A percentile compares a stretch with the other conserved stretches of the same genome.
These are phyloP conservation scores for Bryum argenteum DNA, from an alignment of 225 moss, liverwort and hornwort species.

Conservation along the genomic window DNA sequence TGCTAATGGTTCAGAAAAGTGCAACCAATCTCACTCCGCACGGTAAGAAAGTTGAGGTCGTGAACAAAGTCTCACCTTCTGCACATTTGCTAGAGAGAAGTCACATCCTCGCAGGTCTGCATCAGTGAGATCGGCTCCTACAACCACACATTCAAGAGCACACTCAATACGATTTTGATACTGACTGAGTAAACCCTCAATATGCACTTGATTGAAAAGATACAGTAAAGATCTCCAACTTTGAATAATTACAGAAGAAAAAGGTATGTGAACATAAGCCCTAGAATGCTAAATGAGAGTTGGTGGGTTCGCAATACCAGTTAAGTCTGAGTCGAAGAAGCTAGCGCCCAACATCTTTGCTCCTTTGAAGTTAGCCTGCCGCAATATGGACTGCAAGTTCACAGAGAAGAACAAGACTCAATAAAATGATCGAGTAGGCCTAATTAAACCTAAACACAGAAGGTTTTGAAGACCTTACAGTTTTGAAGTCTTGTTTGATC, in stretches of 20 bases:
- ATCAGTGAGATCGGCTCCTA: conserved; percentile 90
- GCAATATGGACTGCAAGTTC: conserved; percentile 79
- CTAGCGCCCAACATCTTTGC: conserved; percentile 88
- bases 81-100: conserved; percentile 89
- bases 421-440: too few species aligned
- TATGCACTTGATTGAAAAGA: too few species aligned
- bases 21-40: too few species aligned
- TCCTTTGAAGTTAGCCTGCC: conserved; percentile 93
- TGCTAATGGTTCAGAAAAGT: too few species aligned
- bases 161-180: not conserved
- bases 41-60: not conserved
- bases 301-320: conserved; percentile 54
- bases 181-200: not conserved
- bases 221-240: too few species aligned
- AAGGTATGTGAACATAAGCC: too few species aligned
- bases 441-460: too few species aligned
- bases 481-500: conserved; percentile 91
- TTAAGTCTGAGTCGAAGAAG: conserved; percentile 97
- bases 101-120: conserved; percentile 95
- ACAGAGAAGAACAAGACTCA: conserved; percentile 16
- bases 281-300: not conserved
- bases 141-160: not conserved
- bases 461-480: conserved; percentile 45
- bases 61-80: conserved; percentile 50
- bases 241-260: too few species aligned